Percentiles rank a stretch among this genome's conserved stretches.
Evolutionary conservation across 768 basidiomycete species (phyloP).

Genomic region (Sarcodon sp.): DNA sequence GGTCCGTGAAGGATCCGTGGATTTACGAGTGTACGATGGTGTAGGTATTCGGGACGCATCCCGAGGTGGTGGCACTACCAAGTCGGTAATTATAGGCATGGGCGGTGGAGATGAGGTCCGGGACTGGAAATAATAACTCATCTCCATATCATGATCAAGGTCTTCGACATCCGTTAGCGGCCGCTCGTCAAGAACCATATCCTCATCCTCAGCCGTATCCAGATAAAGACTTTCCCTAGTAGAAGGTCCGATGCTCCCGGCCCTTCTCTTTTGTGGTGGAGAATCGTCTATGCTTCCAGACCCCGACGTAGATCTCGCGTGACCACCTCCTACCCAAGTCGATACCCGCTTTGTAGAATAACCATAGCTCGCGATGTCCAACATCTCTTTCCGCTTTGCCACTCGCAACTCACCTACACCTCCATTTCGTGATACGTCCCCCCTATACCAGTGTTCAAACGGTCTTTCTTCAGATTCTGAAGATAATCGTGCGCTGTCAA

Average conservation of each 20-base stretch:
- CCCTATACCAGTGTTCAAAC: slow-evolving; percentile 86
- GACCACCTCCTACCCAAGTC: slow-evolving; percentile 6
- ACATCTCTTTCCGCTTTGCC: slow-evolving; percentile 67
- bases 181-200: slow-evolving; percentile 59
- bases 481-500: slow-evolving; percentile 32
- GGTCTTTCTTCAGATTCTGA: slow-evolving; percentile 72
- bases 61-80: slow-evolving; percentile 8
- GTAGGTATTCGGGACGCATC: slow-evolving; percentile 11
- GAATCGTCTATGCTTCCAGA: slow-evolving; percentile 10
- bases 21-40: slow-evolving; percentile 20
- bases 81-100: slow-evolving; percentile 11
- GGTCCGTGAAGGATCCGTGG: slow-evolving; percentile 32
- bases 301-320: slow-evolving; percentile 14
- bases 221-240: slow-evolving; percentile 53
- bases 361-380: slow-evolving; percentile 80
- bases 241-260: slow-evolving; percentile 47
- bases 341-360: slow-evolving; percentile 32
- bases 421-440: slow-evolving; percentile 75
- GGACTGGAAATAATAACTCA: slow-evolving; percentile 4
- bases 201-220: slow-evolving; percentile 34
- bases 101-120: slow-evolving; percentile 8
- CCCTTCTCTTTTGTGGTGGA: slow-evolving; percentile 22
- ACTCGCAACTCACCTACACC: slow-evolving; percentile 80
- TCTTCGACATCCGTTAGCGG: slow-evolving; percentile 67
- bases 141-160: slow-evolving; percentile 15